phyloP scores from a whole-genome alignment of 805 yeast genomes.

The Lipomyces chichibuensis region DNA sequence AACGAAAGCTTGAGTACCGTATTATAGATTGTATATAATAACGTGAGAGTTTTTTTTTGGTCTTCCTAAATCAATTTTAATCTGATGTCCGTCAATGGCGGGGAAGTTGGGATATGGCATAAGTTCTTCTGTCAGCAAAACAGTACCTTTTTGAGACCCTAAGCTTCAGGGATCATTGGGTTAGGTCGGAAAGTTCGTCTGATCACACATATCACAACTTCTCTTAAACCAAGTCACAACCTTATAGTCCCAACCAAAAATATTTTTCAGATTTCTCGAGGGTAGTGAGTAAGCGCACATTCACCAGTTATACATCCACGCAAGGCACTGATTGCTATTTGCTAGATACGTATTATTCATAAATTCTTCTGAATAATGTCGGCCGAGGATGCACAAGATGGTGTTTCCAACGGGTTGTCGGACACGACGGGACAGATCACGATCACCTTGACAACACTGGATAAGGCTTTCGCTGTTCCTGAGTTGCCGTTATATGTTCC shows the following conservation, averaged over 20 bases:
- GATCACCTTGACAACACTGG: constrained; percentile 72
- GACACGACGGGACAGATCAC: constrained; percentile 57
- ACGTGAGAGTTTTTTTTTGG: no score
- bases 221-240: background rate
- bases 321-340: background rate
- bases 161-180: no score
- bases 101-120: no score
- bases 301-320: background rate
- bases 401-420: background rate
- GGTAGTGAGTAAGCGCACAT: no score
- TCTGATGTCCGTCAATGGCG: no score
- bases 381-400: background rate
- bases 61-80: no score
- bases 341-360: background rate
- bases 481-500: constrained; percentile 90
- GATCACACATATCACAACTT: no score
- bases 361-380: background rate
- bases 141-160: no score
- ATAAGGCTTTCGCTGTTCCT: constrained; percentile 68
- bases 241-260: background rate
- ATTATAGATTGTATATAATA: no score
- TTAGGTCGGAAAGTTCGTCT: no score
- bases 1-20: no score
- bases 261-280: background rate
- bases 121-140: no score